phyloP scores from a whole-genome alignment of 192 early-diverging fungal genomes.

The Rhizophlyctis rosea region DNA sequence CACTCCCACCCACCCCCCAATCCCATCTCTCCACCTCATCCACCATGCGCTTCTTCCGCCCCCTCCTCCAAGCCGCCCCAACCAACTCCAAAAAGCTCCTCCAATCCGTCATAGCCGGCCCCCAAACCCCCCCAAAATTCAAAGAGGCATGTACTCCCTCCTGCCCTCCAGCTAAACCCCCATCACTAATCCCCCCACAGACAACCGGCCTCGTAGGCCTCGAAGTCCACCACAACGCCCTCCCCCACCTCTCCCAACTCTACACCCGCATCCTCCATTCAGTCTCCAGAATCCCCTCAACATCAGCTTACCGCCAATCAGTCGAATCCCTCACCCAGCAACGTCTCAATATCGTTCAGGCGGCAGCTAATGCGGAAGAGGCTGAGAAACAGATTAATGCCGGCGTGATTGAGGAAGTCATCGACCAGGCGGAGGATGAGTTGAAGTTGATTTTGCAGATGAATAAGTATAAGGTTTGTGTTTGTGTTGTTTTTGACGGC shows the following conservation, averaged over 20 bases:
- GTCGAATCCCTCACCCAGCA: conserved; percentile 73
- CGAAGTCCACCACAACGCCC: conserved; percentile 81
- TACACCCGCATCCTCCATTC: conserved; percentile 77
- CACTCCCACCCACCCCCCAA: too few species aligned
- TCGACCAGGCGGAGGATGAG: conserved; percentile 85
- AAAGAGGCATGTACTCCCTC: too few species aligned
- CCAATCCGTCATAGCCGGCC: too few species aligned
- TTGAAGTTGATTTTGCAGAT: conserved; percentile 76
- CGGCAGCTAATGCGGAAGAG: conserved; percentile 63
- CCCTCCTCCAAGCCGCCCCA: conserved; percentile 21
- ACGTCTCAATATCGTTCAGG: conserved; percentile 72
- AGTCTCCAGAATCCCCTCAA: conserved; percentile 67
- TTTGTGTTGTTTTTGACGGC: too few species aligned
- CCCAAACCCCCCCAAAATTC: too few species aligned
- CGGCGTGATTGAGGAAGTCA: conserved; percentile 92
- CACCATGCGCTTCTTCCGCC: conserved; percentile 25
- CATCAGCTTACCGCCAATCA: conserved; percentile 78
- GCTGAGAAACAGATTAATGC: conserved; percentile 75
- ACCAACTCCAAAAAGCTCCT: too few species aligned
- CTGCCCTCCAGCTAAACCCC: too few species aligned
- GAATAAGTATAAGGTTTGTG: conserved; percentile 86
- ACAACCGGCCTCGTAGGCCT: conserved; percentile 86
- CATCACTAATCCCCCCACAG: too few species aligned
- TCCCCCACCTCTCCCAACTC: conserved; percentile 77
- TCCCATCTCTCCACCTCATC: too few species aligned